phyloP scores from a whole-genome alignment of 129 eudicot genomes.

The Oenanthe sinensis region DNA sequence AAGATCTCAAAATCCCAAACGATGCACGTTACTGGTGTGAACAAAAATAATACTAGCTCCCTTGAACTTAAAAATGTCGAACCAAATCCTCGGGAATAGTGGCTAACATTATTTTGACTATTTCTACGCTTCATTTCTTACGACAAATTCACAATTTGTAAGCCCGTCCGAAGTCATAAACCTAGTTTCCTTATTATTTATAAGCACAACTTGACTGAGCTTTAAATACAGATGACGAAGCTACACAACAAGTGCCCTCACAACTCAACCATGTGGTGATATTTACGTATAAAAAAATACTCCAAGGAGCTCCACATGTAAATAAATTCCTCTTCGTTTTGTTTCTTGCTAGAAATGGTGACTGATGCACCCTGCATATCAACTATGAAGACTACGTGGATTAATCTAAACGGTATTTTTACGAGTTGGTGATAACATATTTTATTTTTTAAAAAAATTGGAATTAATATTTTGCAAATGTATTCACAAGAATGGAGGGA shows the following conservation, averaged over 20 bases:
- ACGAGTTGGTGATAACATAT: too few relatives aligned
- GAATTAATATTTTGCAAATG: too few relatives aligned
- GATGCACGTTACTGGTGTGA: too few relatives aligned
- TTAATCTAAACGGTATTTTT: background rate
- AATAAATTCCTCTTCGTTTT: background rate
- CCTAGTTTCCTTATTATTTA: too few relatives aligned
- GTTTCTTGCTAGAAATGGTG: too few relatives aligned
- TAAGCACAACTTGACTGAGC: background rate
- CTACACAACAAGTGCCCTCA: background rate
- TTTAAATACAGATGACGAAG: background rate
- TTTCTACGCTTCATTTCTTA: background rate
- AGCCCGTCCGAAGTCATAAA: background rate
- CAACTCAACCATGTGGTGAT: background rate
- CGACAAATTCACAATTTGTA: background rate
- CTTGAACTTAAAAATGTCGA: background rate
- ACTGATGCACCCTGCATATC: too few relatives aligned
- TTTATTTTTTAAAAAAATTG: too few relatives aligned
- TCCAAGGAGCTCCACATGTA: background rate
- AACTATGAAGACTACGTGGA: too few relatives aligned
- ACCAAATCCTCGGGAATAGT: background rate
- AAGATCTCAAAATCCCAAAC: too few relatives aligned
- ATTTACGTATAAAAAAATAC: background rate
- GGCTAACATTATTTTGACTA: background rate
- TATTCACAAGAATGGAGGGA: too few relatives aligned
- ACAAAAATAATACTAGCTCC: too few relatives aligned